These are phyloP conservation scores for Cutaneotrichosporon daszewskae DNA, from an alignment of 1,284 basidiomycete species.

Conservation along the genomic window DNA sequence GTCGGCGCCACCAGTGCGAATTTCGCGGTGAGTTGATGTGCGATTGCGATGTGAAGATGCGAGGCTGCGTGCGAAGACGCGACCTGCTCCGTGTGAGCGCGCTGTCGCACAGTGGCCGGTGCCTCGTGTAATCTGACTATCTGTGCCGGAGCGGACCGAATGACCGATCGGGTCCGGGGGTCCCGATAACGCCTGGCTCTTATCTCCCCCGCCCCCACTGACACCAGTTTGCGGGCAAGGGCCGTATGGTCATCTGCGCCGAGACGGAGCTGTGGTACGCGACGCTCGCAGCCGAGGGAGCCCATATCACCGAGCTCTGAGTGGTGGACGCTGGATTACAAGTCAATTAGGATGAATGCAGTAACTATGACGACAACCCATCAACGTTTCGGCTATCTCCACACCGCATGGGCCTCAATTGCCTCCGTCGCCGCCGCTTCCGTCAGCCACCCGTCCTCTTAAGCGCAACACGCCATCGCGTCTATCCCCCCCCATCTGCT, in stretches of 20 bases:
- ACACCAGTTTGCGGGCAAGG: constrained; percentile 60
- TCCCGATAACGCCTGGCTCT: not conserved
- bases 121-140: no score
- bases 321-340: not conserved
- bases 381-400: no score
- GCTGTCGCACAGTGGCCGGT: no score
- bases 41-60: not conserved
- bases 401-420: no score
- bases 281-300: constrained; percentile 51
- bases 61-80: not conserved
- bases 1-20: constrained; percentile 58
- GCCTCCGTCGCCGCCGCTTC: no score
- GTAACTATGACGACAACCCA: not conserved
- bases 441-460: not conserved
- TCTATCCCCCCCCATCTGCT: not conserved
- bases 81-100: no score
- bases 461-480: not conserved
- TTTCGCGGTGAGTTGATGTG: constrained; percentile 29
- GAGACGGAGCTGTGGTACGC: constrained; percentile 64
- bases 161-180: not conserved
- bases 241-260: constrained; percentile 60
- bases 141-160: not conserved
- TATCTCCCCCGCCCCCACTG: not conserved
- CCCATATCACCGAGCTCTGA: constrained; percentile 24
- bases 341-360: no score